phyloP scores from a whole-genome alignment of 2,329 filamentous ascomycete genomes.

The Pyrenochaeta sp. region DNA sequence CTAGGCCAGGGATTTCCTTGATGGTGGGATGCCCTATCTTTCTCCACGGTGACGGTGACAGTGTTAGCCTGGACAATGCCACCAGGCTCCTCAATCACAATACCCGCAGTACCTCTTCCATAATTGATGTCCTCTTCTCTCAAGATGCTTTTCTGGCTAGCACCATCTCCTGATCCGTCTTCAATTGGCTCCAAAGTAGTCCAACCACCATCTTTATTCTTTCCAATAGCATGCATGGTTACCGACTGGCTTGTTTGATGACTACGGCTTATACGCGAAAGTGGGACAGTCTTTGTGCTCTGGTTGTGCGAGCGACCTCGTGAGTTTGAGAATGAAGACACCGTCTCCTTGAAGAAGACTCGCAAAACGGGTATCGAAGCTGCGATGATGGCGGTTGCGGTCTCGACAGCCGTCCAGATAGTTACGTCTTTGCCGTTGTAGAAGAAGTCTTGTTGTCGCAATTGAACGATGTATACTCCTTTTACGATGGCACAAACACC shows the following conservation, averaged over 20 bases:
- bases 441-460: slow-evolving; percentile 33
- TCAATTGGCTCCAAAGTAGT: slow-evolving; percentile 1
- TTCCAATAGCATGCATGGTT: neutral
- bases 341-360: slow-evolving; percentile 40
- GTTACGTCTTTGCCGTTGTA: slow-evolving; percentile 39
- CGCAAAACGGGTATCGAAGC: slow-evolving; percentile 40
- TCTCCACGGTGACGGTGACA: slow-evolving; percentile 1
- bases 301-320: neutral
- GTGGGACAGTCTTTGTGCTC: neutral
- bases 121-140: neutral
- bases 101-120: neutral
- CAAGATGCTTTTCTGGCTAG: slow-evolving; percentile 8
- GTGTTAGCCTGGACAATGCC: slow-evolving; percentile 5
- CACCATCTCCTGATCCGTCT: slow-evolving; percentile 1
- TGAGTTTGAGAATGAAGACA: slow-evolving; percentile 14
- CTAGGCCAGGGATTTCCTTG: neutral
- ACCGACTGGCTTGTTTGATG: neutral
- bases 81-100: neutral
- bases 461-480: slow-evolving; percentile 33
- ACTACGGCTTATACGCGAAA: neutral
- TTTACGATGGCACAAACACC: slow-evolving; percentile 37
- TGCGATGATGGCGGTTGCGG: slow-evolving; percentile 37
- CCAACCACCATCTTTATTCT: slow-evolving; percentile 2
- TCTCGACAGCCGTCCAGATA: slow-evolving; percentile 41
- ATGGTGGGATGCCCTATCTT: neutral